phyloP scores from a whole-genome alignment of 306 rosid genomes.

The Dryas alaskensis region DNA sequence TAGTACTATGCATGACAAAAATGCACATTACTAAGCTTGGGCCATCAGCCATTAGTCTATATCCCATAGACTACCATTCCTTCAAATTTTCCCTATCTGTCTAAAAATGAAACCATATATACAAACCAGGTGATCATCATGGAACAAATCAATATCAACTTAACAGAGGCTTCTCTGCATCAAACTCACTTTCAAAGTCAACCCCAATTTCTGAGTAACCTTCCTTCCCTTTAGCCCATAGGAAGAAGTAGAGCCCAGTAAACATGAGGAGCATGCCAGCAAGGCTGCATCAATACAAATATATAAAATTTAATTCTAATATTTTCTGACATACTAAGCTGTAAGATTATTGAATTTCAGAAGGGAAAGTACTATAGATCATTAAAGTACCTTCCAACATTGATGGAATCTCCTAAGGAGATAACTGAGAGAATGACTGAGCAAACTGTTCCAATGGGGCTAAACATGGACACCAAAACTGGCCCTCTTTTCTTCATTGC shows the following conservation, averaged over 20 bases:
- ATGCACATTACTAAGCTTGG: background rate
- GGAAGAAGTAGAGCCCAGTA: constrained; percentile 76
- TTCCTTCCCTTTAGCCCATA: constrained; percentile 89
- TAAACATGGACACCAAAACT: constrained; percentile 77
- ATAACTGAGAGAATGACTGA: constrained; percentile 58
- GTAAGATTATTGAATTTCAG: background rate
- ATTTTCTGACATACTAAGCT: background rate
- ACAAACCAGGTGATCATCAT: constrained; percentile 2
- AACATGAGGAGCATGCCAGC: constrained; percentile 81
- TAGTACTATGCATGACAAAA: background rate
- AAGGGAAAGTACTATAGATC: background rate
- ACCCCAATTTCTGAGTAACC: constrained; percentile 31
- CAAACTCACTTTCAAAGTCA: constrained; percentile 46
- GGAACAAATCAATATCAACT: constrained; percentile 27
- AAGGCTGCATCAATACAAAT: constrained; percentile 43
- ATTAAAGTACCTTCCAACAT: constrained; percentile 57
- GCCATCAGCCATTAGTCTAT: background rate
- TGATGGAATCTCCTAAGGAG: constrained; percentile 50
- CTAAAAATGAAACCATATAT: background rate
- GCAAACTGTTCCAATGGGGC: constrained; percentile 69
- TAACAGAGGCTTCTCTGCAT: constrained; percentile 64
- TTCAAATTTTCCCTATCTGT: background rate
- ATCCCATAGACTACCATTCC: background rate
- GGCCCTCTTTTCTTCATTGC: constrained; percentile 92
- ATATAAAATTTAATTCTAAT: background rate